Base-by-base conservation (phyloP, 208 protist species). In the Crithidia brevicula region DNA sequence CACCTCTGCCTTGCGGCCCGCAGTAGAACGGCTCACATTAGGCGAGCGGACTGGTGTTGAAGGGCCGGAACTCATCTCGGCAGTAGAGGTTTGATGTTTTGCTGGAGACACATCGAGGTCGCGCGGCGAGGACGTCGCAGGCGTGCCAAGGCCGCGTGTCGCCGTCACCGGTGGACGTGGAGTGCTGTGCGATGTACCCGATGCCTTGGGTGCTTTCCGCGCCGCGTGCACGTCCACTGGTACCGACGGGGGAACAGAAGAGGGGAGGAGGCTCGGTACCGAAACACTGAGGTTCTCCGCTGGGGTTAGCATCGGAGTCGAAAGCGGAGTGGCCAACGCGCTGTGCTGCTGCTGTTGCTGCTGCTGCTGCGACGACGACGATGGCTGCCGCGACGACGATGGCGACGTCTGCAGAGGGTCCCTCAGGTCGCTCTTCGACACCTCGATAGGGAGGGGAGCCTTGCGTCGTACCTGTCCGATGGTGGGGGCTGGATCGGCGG, bases 111-210 rank as follows among this genome's bases (percentile, higher is more conserved):
- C 20, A 4, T 34, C 20, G 3, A 11, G n/a, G 10, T 43, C 46
- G 30, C 8, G 45, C 27, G 16, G 45, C 27, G 31, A 18, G 22
- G 43, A 13, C 16, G 60, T 52, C 2, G 60, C 53, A 4, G 2
- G 46, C 0, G 60, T 13, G n/a, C 60, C 23, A 1, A 7, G 6
- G 18, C 42, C 20, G 15, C 30, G n/a, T n/a, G 28, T 18, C 25
- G n/a, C 49, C 38, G 33, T 42, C 27, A 34, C 50, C 0, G 47
- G 27, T 28, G 56, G 31, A n/a, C 18, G 67, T n/a, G 67, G 59
- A 25, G 50, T 27, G 50, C 36, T 16, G 36, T 30, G 40, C 18
- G 30, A 36, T 20, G 45, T 28, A 2, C 28, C 15, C 11, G 11
- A 36, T 28, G 28, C 3, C 6, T n/a, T 31, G 57, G 25, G 4